These are phyloP conservation scores for Phytophthora rubi DNA, from an alignment of 352 stramenopile genomes.

Conservation along the genomic window DNA sequence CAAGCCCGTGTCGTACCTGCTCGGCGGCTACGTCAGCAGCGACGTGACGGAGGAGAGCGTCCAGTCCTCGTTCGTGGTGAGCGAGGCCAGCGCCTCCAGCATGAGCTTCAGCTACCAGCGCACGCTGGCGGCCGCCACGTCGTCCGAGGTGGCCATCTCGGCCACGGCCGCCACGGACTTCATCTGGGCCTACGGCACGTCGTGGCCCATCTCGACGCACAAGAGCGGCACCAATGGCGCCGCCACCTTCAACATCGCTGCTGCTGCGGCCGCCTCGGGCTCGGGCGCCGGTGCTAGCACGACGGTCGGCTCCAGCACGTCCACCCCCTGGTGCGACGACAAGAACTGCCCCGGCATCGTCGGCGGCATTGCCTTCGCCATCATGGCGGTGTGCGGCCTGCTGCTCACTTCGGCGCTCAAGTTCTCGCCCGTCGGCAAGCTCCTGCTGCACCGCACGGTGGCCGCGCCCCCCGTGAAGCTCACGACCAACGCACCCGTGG, in stretches of 20 bases:
- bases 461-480: conserved; percentile 52
- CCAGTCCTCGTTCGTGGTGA: conserved; percentile 49
- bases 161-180: conserved; percentile 43
- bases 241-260: conserved; percentile 59
- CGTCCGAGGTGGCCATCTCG: conserved; percentile 58
- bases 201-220: conserved; percentile 69
- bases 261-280: conserved; percentile 20
- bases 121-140: conserved; percentile 51
- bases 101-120: conserved; percentile 83
- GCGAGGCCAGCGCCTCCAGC: conserved; percentile 38
- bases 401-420: conserved; percentile 52
- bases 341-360: conserved; percentile 76
- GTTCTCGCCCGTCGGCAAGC: conserved; percentile 38
- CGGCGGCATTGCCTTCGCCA: conserved; percentile 53
- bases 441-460: conserved; percentile 64
- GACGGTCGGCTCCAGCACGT: conserved; percentile 31
- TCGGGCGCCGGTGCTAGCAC: conserved; percentile 25
- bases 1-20: conserved; percentile 49
- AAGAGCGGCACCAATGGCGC: conserved; percentile 53
- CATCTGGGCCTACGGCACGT: conserved; percentile 78
- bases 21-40: conserved; percentile 57
- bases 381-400: conserved; percentile 64
- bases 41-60: conserved; percentile 51
- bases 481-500: conserved; percentile 54
- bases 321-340: conserved; percentile 48